Evolutionary conservation across 75 land plant species (phyloP).

Genomic region (Chamaecyparis obtusa): DNA sequence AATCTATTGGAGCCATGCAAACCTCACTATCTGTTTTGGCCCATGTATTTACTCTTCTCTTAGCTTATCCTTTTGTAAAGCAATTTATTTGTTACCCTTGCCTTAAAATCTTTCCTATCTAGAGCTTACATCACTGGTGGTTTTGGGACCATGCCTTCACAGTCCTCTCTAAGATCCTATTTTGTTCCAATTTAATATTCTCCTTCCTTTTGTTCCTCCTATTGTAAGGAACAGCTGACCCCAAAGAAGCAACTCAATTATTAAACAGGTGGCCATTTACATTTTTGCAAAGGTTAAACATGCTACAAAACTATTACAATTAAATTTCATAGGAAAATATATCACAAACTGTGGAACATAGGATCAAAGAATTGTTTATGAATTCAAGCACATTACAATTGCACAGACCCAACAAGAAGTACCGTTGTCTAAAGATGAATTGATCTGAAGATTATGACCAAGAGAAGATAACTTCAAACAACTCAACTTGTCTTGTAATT

Average conservation of each 20-base stretch:
- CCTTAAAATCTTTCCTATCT: too few species aligned
- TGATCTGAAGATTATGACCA: neutral
- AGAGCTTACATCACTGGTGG: neutral
- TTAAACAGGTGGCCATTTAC: neutral
- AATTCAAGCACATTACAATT: neutral
- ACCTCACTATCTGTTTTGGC: too few species aligned
- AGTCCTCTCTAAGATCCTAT: neutral
- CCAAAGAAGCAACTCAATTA: neutral
- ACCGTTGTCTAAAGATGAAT: neutral
- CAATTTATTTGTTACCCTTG: too few species aligned
- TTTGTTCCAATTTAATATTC: neutral
- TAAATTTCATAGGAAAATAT: too few species aligned
- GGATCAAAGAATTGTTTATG: neutral
- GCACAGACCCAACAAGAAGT: neutral
- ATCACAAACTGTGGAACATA: neutral
- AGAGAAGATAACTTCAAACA: neutral
- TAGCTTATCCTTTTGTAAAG: too few species aligned
- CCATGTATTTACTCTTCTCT: too few species aligned
- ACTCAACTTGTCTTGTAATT: neutral
- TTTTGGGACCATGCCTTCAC: neutral
- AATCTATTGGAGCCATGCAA: too few species aligned
- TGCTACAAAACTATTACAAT: neutral
- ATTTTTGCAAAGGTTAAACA: neutral
- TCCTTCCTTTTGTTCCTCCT: neutral
- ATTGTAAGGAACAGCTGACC: neutral